phyloP scores from a whole-genome alignment of 2,329 filamentous ascomycete species.

The Tolypocladium amazonense region DNA sequence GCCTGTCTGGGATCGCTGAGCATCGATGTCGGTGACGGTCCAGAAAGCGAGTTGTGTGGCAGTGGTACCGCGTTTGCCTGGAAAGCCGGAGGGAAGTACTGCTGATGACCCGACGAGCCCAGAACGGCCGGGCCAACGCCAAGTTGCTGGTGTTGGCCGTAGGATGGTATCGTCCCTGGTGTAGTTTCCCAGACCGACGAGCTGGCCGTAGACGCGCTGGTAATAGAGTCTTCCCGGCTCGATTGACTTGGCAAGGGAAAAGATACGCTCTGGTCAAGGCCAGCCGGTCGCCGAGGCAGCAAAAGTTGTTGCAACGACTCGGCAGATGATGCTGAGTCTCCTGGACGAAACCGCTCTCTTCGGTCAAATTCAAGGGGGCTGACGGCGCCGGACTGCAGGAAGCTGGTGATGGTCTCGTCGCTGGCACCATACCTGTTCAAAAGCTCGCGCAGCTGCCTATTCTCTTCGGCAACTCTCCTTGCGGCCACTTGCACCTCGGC shows the following conservation, averaged over 20 bases:
- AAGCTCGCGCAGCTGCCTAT: constrained; percentile 50
- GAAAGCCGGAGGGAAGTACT: constrained; percentile 4
- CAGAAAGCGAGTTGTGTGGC: constrained; percentile 7
- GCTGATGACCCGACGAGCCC: constrained; percentile 1
- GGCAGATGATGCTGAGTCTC: constrained; percentile 14
- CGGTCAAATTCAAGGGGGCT: constrained; percentile 7
- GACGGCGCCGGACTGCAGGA: constrained; percentile 16
- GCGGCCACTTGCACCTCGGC: constrained; percentile 64
- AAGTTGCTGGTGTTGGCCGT: constrained; percentile 12
- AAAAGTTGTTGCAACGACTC: constrained; percentile 27
- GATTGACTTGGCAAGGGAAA: constrained; percentile 19
- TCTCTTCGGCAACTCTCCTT: constrained; percentile 58
- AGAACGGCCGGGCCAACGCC: background rate
- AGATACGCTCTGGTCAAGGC: constrained; percentile 14
- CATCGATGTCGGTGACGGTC: constrained; percentile 9
- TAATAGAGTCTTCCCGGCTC: constrained; percentile 21
- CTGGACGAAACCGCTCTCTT: constrained; percentile 7
- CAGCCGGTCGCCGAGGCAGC: constrained; percentile 21
- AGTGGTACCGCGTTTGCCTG: background rate
- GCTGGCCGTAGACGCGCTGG: constrained; percentile 19
- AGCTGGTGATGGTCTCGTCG: constrained; percentile 41
- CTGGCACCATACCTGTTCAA: constrained; percentile 46
- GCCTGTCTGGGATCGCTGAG: constrained; percentile 12
- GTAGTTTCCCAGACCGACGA: constrained; percentile 22
- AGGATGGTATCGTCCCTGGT: constrained; percentile 14